Percentiles rank a stretch among this genome's conserved stretches.
These are phyloP conservation scores for Lithospermum erythrorhizon DNA, from an alignment of 257 asterid genomes.

Conservation along the genomic window DNA sequence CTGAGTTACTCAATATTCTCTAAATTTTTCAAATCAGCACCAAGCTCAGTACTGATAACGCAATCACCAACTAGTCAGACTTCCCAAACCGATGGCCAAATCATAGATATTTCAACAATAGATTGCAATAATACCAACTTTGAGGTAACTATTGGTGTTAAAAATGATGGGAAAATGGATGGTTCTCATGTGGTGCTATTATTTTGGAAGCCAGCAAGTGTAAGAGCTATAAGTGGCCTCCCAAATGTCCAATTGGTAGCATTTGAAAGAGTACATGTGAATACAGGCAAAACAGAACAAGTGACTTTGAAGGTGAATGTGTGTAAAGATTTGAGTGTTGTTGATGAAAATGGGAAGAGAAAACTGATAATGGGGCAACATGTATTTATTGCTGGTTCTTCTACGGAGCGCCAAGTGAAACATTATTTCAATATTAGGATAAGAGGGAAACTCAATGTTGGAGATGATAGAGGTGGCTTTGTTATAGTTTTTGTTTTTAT, in stretches of 20 bases:
- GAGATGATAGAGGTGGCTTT: background rate
- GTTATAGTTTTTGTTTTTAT: no score
- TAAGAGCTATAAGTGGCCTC: constrained; percentile 2
- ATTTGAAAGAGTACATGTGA: constrained; percentile 19
- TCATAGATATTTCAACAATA: constrained; percentile 13
- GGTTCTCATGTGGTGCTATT: constrained; percentile 21
- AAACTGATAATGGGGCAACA: constrained; percentile 16
- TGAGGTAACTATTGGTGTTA: constrained; percentile 12
- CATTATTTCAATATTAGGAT: constrained; percentile 11
- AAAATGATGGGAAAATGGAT: constrained; percentile 16
- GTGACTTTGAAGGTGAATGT: constrained; percentile 14
- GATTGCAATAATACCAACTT: constrained; percentile 11
- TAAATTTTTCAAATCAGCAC: constrained; percentile 13
- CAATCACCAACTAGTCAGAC: background rate
- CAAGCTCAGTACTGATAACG: constrained; percentile 12
- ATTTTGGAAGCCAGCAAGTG: constrained; percentile 20
- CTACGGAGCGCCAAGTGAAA: constrained; percentile 15
- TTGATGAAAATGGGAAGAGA: constrained; percentile 16
- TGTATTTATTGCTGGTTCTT: constrained; percentile 13
- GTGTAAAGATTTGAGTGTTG: constrained; percentile 22
- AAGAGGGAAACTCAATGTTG: background rate
- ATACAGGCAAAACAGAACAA: constrained; percentile 2
- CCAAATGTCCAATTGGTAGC: constrained; percentile 20
- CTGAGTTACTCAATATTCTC: constrained; percentile 36
- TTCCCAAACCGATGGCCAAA: no score